Base-by-base conservation (phyloP, 2,329 filamentous ascomycete species). In the Chrysoporthe austroafricana region DNA sequence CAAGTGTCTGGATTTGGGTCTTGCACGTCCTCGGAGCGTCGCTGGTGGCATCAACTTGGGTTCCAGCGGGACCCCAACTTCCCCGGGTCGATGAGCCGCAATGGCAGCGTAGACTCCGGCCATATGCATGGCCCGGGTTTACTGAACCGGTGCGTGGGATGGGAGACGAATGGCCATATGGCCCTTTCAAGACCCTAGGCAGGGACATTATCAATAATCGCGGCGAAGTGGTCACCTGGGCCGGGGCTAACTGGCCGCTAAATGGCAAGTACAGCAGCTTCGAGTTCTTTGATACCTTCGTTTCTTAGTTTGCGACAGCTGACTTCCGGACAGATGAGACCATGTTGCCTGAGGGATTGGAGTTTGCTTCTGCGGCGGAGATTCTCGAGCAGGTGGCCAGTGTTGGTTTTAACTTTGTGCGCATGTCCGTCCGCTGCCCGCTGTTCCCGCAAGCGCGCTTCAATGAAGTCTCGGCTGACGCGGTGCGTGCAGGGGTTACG, bases 301-400 rank as follows among this genome's bases (percentile, higher is more conserved):
- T 9, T 9, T 39, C 36, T 39, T 39, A 26, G 36, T 9, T 5
- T 39, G 5, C 36, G 46, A 13, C 46, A 6, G 46, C 46, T 50
- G n/a, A 50, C 46, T 14, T 14, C 5, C 82, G 81, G 7, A 14
- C n/a, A 50, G 46, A 50, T 39, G 84, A 86, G 63, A 81, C 82
- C 5, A 86, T 86, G 84, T 78, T 86, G 1, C 84, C 84, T 0
- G 85, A 87, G 72, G 85, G 84, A 11, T 77, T 86, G 3, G 84
- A 86, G 71, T 84, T 84, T 76, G 78, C 79, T 54, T 85, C 83
- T 0, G 79, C 83, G 16, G 77, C 78, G 5, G 78, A 78, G 1
- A 86, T 86, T 56, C 78, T 86, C 1, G 76, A 80, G 48, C 78
- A 81, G 73, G 78, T 85, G 62, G 81, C 80, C 42, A 78, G 79